Evolutionary conservation across 1,284 basidiomycete species (phyloP).

Genomic region (Trametes pubescens): DNA sequence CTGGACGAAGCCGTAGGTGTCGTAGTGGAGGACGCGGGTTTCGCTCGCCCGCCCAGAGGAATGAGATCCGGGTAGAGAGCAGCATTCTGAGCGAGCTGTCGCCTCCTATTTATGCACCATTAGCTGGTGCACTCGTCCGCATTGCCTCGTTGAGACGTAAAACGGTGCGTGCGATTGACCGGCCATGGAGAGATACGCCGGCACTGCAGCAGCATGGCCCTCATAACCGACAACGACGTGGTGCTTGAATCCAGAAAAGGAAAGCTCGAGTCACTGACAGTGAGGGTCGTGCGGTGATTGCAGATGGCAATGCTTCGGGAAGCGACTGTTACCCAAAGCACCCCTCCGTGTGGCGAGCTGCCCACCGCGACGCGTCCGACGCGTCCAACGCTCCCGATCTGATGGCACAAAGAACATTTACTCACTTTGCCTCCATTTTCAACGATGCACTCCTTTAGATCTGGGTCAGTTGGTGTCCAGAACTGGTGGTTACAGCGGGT

Average conservation of each 20-base stretch:
- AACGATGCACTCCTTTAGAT: too few relatives aligned
- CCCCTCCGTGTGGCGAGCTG: slow-evolving; percentile 4
- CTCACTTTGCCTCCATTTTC: slow-evolving; percentile 30
- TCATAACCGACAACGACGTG: background rate
- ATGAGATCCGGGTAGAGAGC: slow-evolving; percentile 31
- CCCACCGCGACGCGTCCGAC: slow-evolving; percentile 7
- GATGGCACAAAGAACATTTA: background rate
- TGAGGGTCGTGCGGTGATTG: background rate
- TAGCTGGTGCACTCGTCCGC: background rate
- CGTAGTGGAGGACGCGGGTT: background rate
- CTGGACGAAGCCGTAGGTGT: background rate
- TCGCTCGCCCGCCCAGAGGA: slow-evolving; percentile 21
- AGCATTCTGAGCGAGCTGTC: slow-evolving; percentile 34
- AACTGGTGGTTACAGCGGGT: background rate
- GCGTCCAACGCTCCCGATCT: slow-evolving; percentile 4
- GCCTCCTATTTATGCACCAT: slow-evolving; percentile 28
- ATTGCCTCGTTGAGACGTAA: background rate
- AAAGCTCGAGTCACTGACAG: background rate
- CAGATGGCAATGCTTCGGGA: background rate
- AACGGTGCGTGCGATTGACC: background rate
- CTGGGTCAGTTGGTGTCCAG: background rate
- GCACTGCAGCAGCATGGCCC: background rate
- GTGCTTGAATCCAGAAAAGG: background rate
- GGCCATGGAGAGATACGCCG: background rate
- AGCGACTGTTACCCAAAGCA: background rate